Base-by-base conservation (phyloP, 768 basidiomycete genomes). In the Kwoniella sp. region DNA sequence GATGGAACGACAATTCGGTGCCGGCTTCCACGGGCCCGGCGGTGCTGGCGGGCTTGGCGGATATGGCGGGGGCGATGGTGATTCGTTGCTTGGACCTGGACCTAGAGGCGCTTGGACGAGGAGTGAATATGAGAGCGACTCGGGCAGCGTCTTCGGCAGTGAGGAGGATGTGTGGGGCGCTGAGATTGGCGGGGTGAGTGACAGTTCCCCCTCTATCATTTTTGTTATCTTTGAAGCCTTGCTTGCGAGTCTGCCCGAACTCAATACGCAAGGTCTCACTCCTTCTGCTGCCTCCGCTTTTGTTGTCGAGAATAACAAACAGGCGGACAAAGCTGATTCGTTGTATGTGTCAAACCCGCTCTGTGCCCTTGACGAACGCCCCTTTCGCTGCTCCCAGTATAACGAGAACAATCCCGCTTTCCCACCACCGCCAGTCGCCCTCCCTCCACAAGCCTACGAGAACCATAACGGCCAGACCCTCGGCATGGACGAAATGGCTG, bases 161-260 rank as follows among this genome's bases (percentile, higher is more conserved):
- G 95, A 97, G 37, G 93, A 95, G 48, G 95, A 98, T 75, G 89
- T 92, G 34, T 99, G 94, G 93, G 93, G 93, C 2, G 83, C 86
- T 3, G 94, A 99, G 79, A 93, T 99, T 60, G 94, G 95, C 12
- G 92, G 86, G 26, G 79, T 80, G 58, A 73, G 74, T 76, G n/a
- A n/a, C n/a, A n/a, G n/a, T n/a, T n/a, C n/a, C n/a, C n/a, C n/a
- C n/a, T n/a, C n/a, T n/a, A n/a, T n/a, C n/a, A n/a, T n/a, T n/a
- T n/a, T n/a, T n/a, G n/a, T n/a, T n/a, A n/a, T n/a, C n/a, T n/a
- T n/a, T n/a, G n/a, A n/a, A n/a, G n/a, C n/a, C n/a, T n/a, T n/a
- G n/a, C n/a, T n/a, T n/a, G n/a, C n/a, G n/a, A n/a, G n/a, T n/a
- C n/a, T n/a, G n/a, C n/a, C n/a, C n/a, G n/a, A n/a, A n/a, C n/a